Conservation (phyloP, 495 filamentous ascomycete genomes). For the Aspergillus steynii region DNA sequence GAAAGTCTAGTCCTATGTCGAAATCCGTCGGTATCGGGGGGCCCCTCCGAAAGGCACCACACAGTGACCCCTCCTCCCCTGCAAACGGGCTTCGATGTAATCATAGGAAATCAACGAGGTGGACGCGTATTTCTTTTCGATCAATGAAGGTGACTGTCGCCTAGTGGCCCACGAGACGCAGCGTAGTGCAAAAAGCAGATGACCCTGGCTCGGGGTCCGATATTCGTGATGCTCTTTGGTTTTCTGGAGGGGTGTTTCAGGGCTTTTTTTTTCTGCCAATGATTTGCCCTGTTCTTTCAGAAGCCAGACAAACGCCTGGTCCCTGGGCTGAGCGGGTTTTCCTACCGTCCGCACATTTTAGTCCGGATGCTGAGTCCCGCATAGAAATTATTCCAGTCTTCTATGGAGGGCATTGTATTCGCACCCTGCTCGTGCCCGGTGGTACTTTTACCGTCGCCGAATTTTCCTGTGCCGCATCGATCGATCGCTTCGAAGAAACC, state of each 20-base stretch:
- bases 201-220: neutral
- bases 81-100: slow-evolving; percentile 16
- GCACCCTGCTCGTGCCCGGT: slow-evolving; percentile 16
- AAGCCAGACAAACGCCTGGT: slow-evolving; percentile 17
- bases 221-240: slow-evolving; percentile 1
- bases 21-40: slow-evolving; percentile 18
- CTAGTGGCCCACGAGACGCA: neutral
- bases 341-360: slow-evolving; percentile 32
- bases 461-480: slow-evolving; percentile 19
- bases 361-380: slow-evolving; percentile 33
- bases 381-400: slow-evolving; percentile 25
- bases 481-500: slow-evolving; percentile 18
- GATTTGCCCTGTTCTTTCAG: slow-evolving; percentile 16
- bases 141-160: neutral
- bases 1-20: slow-evolving; percentile 1
- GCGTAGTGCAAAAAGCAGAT: neutral
- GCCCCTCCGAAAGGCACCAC: slow-evolving; percentile 17
- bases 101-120: slow-evolving; percentile 10
- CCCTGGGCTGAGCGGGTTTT: slow-evolving; percentile 25
- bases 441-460: slow-evolving; percentile 17
- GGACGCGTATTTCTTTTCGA: slow-evolving; percentile 14
- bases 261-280: slow-evolving; percentile 9
- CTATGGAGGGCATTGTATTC: slow-evolving; percentile 28
- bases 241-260: slow-evolving; percentile 11
- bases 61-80: slow-evolving; percentile 23